Evolutionary conservation across 2,329 filamentous ascomycete genomes (phyloP).

Genomic region (Fusarium drepaniforme): DNA sequence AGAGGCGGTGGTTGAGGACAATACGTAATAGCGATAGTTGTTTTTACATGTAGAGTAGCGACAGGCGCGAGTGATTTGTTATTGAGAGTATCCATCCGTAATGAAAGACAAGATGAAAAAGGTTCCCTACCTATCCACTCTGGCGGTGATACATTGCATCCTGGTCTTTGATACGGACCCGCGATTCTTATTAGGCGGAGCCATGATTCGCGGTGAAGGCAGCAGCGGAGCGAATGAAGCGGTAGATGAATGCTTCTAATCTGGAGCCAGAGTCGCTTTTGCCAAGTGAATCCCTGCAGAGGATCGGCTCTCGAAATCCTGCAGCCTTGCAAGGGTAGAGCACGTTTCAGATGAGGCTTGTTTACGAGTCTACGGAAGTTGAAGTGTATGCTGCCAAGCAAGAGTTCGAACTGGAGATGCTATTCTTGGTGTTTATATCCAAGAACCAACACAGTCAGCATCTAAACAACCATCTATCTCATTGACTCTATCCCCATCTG

Average conservation of each 20-base stretch:
- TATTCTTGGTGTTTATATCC: not conserved
- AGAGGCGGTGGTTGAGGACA: not conserved
- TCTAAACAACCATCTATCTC: too few relatives aligned
- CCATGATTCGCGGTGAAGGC: not conserved
- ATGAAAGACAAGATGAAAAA: conserved; percentile 26
- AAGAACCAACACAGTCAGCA: not conserved
- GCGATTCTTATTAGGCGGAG: not conserved
- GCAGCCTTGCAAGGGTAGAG: conserved; percentile 28
- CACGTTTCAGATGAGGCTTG: conserved; percentile 30
- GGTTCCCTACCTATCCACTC: not conserved
- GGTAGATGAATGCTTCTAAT: not conserved
- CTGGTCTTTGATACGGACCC: not conserved
- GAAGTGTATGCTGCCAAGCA: not conserved
- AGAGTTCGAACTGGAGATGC: not conserved
- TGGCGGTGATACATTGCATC: not conserved
- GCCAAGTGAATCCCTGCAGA: conserved; percentile 6
- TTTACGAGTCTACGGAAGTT: not conserved
- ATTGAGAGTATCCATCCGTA: conserved; percentile 5
- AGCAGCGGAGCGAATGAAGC: not conserved
- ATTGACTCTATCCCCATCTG: not conserved
- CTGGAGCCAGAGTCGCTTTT: not conserved
- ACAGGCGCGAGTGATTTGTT: conserved; percentile 28
- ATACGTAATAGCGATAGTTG: conserved; percentile 33
- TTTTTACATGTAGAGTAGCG: conserved; percentile 31
- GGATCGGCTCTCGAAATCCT: conserved; percentile 6